Evolutionary conservation across 371 early-diverging fungal genomes (phyloP), one percentile per base, ranked within the genome.

Genomic region (Mycotypha africana): DNA sequence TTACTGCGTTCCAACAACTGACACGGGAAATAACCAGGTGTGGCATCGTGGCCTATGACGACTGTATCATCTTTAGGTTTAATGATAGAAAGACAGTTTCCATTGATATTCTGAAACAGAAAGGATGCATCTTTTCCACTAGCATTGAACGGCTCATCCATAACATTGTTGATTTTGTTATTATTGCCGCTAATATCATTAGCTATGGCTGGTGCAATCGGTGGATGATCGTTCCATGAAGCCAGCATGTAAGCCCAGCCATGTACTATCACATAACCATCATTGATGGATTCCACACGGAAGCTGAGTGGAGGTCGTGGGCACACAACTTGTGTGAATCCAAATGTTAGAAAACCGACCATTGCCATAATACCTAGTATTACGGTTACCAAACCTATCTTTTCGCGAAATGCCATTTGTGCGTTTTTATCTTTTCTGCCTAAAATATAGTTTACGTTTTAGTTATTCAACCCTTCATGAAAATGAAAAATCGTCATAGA

Each of bases 381-480:
- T 33, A 90, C 79, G 38, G 69, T 65, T 17, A 86, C 82, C 19
- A 92, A 70, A 0, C 84, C 88, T 16, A 90, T 85, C 49, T 92
- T 92, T 60, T 92, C 92, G 58, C 91, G 68, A 79, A 86, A 92
- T 14, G 92, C 95, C 49, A 81, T 87, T 61, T 82, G 88, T 10
- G 81, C 67, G 20, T 64, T 72, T 23, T 62, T 47, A 38, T 77
- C 73, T 33, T 60, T 57, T 56, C 71, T 78, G 26, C 81, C 78
- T 77, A 53, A n/a, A n/a, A n/a, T n/a, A n/a, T n/a, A n/a, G 10
- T 45, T 4, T 10, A 40, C 16, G 37, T 37, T 26, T 20, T n/a
- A 31, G 16, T 5, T 37, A 23, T 19, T 38, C 17, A 26, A 38
- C 46, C 12, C 23, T 40, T 7, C 40, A 23, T 15, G 17, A 8